Conservation (phyloP, 1,284 basidiomycete genomes). For the Fistulina hepatica region DNA sequence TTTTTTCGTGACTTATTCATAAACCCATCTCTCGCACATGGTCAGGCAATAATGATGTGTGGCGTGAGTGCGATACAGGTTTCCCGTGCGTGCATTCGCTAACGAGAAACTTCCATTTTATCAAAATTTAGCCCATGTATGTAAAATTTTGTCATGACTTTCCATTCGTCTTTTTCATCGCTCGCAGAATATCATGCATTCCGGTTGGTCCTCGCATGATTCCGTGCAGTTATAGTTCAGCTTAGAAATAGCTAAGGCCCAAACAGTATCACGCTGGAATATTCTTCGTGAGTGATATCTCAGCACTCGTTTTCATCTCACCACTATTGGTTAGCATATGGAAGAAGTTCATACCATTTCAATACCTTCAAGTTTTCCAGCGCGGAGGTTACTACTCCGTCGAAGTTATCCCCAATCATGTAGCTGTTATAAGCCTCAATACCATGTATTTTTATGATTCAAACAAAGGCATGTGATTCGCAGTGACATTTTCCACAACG, state of each 20-base stretch:
- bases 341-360: constrained; percentile 76
- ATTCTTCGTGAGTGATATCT: too few relatives aligned
- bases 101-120: constrained; percentile 10
- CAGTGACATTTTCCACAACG: too few relatives aligned
- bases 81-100: constrained; percentile 8
- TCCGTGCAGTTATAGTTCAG: constrained; percentile 4
- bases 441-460: constrained; percentile 90
- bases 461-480: constrained; percentile 59
- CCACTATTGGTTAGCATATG: constrained; percentile 50
- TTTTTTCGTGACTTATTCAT: too few relatives aligned
- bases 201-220: not conserved
- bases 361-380: constrained; percentile 71
- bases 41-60: constrained; percentile 81
- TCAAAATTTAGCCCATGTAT: constrained; percentile 47
- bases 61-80: constrained; percentile 50
- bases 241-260: too few relatives aligned
- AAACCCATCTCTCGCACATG: too few relatives aligned
- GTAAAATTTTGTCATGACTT: constrained; percentile 58
- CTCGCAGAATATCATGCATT: not conserved
- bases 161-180: not conserved
- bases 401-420: constrained; percentile 68
- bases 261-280: too few relatives aligned
- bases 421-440: constrained; percentile 82
- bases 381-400: constrained; percentile 77
- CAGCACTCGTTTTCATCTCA: constrained; percentile 10